phyloP scores from a whole-genome alignment of 169 alveolate genomes.

The Eimeria falciformis region DNA sequence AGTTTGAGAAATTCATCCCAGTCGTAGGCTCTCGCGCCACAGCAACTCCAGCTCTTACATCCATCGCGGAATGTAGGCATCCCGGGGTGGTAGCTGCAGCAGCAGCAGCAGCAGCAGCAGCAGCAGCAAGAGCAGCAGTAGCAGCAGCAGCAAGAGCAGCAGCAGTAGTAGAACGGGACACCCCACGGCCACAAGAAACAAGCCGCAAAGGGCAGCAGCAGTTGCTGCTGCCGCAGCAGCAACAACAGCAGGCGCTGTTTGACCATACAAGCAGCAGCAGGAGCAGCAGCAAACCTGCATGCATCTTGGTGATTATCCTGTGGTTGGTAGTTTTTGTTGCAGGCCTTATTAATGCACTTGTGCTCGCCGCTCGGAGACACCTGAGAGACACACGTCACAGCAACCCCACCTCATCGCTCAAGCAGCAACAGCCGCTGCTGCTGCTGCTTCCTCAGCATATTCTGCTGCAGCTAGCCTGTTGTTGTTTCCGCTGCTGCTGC shows the following conservation, averaged over 20 bases:
- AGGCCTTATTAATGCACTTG: slow-evolving; percentile 68
- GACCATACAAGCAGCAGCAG: too few relatives aligned
- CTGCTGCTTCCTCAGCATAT: too few relatives aligned
- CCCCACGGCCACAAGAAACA: background rate
- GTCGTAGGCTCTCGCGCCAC: slow-evolving; percentile 60
- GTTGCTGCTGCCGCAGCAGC: too few relatives aligned
- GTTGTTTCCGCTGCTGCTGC: too few relatives aligned
- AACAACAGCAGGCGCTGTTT: too few relatives aligned
- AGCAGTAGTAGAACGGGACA: background rate
- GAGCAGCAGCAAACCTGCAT: slow-evolving; percentile 28
- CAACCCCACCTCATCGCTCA: too few relatives aligned
- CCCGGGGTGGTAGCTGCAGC: slow-evolving; percentile 63
- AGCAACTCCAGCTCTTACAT: slow-evolving; percentile 77
- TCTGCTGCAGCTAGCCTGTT: too few relatives aligned
- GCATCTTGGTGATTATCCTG: slow-evolving; percentile 44
- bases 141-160: background rate
- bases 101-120: background rate
- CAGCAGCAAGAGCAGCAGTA: background rate
- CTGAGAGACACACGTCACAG: too few relatives aligned
- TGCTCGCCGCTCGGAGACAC: slow-evolving; percentile 69
- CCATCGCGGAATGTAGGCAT: slow-evolving; percentile 66
- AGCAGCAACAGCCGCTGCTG: too few relatives aligned
- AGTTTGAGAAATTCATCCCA: slow-evolving; percentile 76
- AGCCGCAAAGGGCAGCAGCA: background rate
- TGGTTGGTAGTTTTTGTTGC: slow-evolving; percentile 69